Evolutionary conservation across 345 rosid genomes (phyloP).

Genomic region (Brassica nigra): DNA sequence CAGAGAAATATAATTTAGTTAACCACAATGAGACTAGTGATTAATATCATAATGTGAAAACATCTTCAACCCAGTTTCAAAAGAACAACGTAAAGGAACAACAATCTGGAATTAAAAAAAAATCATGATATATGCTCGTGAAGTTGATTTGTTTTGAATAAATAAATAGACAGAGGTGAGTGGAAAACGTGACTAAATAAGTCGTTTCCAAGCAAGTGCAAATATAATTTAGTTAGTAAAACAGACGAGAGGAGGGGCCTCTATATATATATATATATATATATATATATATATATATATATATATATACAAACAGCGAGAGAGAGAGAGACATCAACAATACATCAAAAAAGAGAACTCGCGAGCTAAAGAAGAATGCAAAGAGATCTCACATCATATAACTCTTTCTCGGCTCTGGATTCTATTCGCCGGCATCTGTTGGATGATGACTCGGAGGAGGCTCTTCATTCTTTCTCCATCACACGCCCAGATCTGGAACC

Average conservation of each 20-base stretch:
- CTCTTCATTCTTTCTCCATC: not conserved
- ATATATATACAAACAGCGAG: too few species aligned
- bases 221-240: not conserved
- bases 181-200: constrained; percentile 23
- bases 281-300: not conserved
- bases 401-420: constrained; percentile 17
- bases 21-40: too few species aligned
- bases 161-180: not conserved
- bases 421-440: constrained; percentile 24
- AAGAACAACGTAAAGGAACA: too few species aligned
- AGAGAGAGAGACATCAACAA: too few species aligned
- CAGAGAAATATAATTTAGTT: too few species aligned
- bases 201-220: constrained; percentile 24
- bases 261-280: not conserved
- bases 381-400: not conserved
- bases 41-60: too few species aligned
- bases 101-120: not conserved
- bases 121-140: not conserved
- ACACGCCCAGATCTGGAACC: not conserved
- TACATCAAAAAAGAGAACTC: not conserved
- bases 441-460: constrained; percentile 17
- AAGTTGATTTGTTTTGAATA: not conserved
- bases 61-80: too few species aligned
- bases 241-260: not conserved
- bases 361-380: constrained; percentile 3